Evolutionary conservation across 768 basidiomycete genomes (phyloP).

Genomic region (Podaxis sp.): DNA sequence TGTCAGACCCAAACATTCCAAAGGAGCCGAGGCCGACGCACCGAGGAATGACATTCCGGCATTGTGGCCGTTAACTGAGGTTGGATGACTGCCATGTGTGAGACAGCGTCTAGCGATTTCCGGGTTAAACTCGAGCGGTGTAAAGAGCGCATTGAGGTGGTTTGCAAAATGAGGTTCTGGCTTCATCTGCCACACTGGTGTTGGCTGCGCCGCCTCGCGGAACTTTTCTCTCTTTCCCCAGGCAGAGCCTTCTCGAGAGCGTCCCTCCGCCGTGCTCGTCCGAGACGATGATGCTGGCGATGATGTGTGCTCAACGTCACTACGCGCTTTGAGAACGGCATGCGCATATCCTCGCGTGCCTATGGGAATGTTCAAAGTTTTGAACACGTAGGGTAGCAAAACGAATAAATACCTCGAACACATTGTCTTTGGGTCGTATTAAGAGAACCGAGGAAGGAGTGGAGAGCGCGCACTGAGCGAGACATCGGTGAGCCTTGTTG

Average conservation of each 20-base stretch:
- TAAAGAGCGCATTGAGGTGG: conserved; percentile 62
- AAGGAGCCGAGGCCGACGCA: conserved; percentile 26
- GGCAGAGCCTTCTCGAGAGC: background rate
- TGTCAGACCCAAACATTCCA: background rate
- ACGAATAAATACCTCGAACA: background rate
- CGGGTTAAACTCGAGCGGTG: conserved; percentile 62
- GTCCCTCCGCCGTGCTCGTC: background rate
- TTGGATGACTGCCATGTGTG: conserved; percentile 73
- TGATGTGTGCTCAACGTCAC: background rate
- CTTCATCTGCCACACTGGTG: conserved; percentile 4
- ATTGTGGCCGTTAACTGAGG: conserved; percentile 68
- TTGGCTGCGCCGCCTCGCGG: conserved; percentile 6
- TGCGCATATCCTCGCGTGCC: conserved; percentile 11
- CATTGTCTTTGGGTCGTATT: background rate
- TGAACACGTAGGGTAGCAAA: background rate
- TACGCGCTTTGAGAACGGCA: background rate
- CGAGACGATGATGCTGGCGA: background rate
- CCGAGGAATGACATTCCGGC: conserved; percentile 70
- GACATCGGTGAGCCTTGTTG: background rate
- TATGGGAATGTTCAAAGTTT: background rate
- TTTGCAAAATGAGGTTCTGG: conserved; percentile 26
- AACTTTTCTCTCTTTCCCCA: conserved; percentile 8
- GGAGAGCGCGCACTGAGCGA: background rate
- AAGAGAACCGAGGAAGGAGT: background rate
- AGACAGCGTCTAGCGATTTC: conserved; percentile 70